Percentiles rank a stretch among this genome's conserved stretches.
phyloP scores from a whole-genome alignment of 805 yeast genomes.

The Saturnispora dispora region DNA sequence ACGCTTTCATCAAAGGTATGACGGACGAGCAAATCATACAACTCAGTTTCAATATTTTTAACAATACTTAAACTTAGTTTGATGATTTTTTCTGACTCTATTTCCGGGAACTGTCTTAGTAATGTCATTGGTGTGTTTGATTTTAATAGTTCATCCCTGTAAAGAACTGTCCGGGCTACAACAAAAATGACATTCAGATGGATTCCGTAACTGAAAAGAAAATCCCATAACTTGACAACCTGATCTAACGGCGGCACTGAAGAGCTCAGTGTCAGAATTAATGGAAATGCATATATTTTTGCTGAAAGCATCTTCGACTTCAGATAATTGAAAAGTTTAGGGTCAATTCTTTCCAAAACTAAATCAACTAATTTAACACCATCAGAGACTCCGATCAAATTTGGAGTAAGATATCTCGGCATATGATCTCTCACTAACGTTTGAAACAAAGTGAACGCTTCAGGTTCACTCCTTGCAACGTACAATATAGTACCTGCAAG shows the following conservation, averaged over 20 bases:
- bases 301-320: conserved; percentile 65
- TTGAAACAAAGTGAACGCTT: conserved; percentile 68
- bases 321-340: conserved; percentile 50
- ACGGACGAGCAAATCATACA: conserved; percentile 54
- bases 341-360: conserved; percentile 64
- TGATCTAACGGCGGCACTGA: conserved; percentile 80
- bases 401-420: conserved; percentile 72
- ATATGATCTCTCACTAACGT: conserved; percentile 53
- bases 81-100: conserved; percentile 67
- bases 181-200: conserved; percentile 80
- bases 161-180: conserved; percentile 70
- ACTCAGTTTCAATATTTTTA: conserved; percentile 57
- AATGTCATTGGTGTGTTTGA: conserved; percentile 66
- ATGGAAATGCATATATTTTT: conserved; percentile 78
- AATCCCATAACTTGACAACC: conserved; percentile 79
- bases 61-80: conserved; percentile 73
- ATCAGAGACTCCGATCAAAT: conserved; percentile 71
- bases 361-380: conserved; percentile 68
- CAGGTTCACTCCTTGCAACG: conserved; percentile 71
- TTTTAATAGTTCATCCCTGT: conserved; percentile 52
- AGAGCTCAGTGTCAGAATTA: conserved; percentile 75
- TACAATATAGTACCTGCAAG: conserved; percentile 76
- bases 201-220: conserved; percentile 81
- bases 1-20: conserved; percentile 49
- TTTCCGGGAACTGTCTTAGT: conserved; percentile 59